A percentile compares a stretch with the other conserved stretches of the same genome.
Evolutionary conservation across 2,329 filamentous ascomycete genomes (phyloP).

Genomic region (Colletotrichum sp.): DNA sequence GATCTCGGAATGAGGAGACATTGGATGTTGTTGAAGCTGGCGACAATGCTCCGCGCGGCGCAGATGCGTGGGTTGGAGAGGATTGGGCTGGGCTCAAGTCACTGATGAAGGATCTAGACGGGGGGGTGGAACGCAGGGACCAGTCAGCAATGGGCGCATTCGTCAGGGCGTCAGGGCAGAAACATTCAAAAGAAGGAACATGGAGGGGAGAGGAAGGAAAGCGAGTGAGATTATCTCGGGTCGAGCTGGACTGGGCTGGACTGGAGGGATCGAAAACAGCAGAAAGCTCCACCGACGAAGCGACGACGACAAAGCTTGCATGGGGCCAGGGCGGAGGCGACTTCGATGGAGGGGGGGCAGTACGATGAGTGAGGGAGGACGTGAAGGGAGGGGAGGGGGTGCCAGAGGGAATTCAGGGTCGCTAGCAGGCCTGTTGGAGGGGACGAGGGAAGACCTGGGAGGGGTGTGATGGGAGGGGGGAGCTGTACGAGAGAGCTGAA

Average conservation of each 20-base stretch:
- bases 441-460: neutral
- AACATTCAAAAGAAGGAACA: constrained; percentile 20
- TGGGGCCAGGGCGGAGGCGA: constrained; percentile 5
- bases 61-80: constrained; percentile 42
- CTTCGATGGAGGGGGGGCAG: neutral
- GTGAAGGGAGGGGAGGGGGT: neutral
- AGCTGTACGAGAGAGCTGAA: neutral
- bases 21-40: constrained; percentile 46
- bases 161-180: neutral
- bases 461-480: neutral
- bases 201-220: constrained; percentile 2
- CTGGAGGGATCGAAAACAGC: constrained; percentile 18
- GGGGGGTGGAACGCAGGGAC: constrained; percentile 23
- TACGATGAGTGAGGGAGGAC: neutral
- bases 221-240: neutral
- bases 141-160: constrained; percentile 16
- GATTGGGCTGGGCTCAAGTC: constrained; percentile 43
- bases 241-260: neutral
- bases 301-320: constrained; percentile 19
- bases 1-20: constrained; percentile 60
- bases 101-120: constrained; percentile 32
- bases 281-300: constrained; percentile 14
- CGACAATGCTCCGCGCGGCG: constrained; percentile 47
- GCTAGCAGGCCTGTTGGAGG: neutral
- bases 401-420: neutral